These are phyloP conservation scores for Boletus insuetus DNA, from an alignment of 768 basidiomycete species.

Conservation along the genomic window DNA sequence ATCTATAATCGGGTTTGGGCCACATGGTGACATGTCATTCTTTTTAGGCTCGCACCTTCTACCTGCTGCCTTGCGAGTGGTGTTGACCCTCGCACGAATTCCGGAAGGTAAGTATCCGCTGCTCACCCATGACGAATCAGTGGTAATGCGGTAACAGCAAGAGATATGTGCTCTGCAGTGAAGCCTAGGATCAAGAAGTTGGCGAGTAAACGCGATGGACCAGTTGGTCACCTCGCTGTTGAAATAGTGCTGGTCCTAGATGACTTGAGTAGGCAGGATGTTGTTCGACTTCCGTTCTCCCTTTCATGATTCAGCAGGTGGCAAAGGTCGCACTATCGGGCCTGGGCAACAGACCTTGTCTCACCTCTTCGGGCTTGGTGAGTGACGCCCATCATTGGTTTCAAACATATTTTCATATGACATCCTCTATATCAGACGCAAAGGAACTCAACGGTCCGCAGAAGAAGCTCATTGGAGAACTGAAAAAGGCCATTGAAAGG, in stretches of 20 bases:
- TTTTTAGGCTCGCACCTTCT: conserved; percentile 11
- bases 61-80: conserved; percentile 17
- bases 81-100: conserved; percentile 16
- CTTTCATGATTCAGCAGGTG: background rate
- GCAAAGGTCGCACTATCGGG: background rate
- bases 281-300: background rate
- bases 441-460: background rate
- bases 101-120: conserved; percentile 8
- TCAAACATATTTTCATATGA: background rate
- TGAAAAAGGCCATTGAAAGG: background rate
- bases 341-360: background rate
- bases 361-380: background rate
- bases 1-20: background rate
- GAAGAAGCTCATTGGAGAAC: background rate
- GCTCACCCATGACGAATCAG: background rate
- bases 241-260: conserved; percentile 16
- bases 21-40: background rate
- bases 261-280: background rate
- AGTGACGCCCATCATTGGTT: background rate
- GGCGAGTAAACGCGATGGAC: conserved; percentile 1
- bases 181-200: conserved; percentile 13
- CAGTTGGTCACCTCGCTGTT: conserved; percentile 18
- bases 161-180: background rate
- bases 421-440: background rate
- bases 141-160: background rate